Evolutionary conservation across 495 filamentous ascomycete species (phyloP), one percentile per base, ranked within the genome.

Genomic region (Aspergillus sclerotiicarbonarius): DNA sequence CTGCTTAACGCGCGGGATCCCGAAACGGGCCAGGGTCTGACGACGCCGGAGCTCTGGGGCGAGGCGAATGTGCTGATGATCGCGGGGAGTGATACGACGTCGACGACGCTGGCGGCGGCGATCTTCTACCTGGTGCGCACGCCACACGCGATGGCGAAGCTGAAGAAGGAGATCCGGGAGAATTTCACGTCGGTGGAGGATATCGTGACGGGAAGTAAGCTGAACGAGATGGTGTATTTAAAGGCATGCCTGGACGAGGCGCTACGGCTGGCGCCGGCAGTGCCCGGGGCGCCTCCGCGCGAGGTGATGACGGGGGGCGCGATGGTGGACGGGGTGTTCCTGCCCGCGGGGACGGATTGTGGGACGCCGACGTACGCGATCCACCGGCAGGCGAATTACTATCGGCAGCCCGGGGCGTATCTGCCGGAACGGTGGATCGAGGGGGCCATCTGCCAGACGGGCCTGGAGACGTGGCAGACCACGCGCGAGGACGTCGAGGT

Each of bases 1-100:
- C 70, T 87, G 4, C 71, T 86, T 35, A 76, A 82, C 47, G 81
- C 82, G 9, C 81, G 80, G 47, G 82, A 86, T 45, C 79, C 81
- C 0, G 76, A 82, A 54, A 86, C 81, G 0, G 87, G 85, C 47
- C 75, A 81, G 53, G 86, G 87, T 0, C 87, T 90, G 62, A 76
- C 76, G 10, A 86, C 76, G 10, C 78, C 81, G 2, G 88, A 92
- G 60, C 76, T 90, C 4, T 88, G 85, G 84, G 83, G 81, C 32
- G 88, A 90, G 67, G 83, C 84, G 5, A 87, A 88, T 65, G 71
- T 91, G 0, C 76, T 90, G 4, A 76, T 78, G 69, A 72, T 76
- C 56, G 77, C 74, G 20, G 84, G 84, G 19, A 82, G 79, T 20
- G 86, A 88, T 58, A 86, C 83, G 0, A 84, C 79, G 16, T 77